A percentile compares a stretch with the other conserved stretches of the same genome.
phyloP scores from a whole-genome alignment of 306 rosid species.

The Senna tora region DNA sequence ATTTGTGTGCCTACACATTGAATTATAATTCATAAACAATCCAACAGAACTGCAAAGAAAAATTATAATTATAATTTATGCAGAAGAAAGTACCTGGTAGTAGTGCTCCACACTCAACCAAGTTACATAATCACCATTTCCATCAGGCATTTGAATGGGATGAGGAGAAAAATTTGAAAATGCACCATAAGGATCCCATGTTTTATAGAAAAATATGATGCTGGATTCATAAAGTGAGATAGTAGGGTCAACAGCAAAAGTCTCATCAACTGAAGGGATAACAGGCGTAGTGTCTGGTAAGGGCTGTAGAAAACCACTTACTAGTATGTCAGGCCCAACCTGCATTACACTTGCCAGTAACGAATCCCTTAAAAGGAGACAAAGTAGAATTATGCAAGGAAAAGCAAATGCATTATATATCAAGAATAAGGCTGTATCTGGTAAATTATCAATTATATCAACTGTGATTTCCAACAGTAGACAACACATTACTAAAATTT shows the following conservation, averaged over 20 bases:
- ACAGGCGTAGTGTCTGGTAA: constrained; percentile 71
- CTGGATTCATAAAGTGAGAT: constrained; percentile 75
- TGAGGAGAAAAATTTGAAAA: constrained; percentile 95
- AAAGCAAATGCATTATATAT: constrained; percentile 27
- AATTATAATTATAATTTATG: constrained; percentile 20
- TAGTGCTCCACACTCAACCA: constrained; percentile 93
- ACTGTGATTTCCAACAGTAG: constrained; percentile 24
- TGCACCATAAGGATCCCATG: constrained; percentile 93
- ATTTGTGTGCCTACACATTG: constrained; percentile 70
- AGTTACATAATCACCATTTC: constrained; percentile 61
- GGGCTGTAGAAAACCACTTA: constrained; percentile 91
- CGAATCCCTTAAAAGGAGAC: constrained; percentile 12
- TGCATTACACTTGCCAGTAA: constrained; percentile 45
- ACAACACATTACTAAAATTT: background rate
- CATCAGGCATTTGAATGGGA: constrained; percentile 70
- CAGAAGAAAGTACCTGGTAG: constrained; percentile 73
- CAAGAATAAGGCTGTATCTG: constrained; percentile 15
- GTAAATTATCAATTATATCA: constrained; percentile 12
- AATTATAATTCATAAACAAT: constrained; percentile 17
- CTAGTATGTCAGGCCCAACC: constrained; percentile 93
- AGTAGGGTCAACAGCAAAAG: constrained; percentile 77
- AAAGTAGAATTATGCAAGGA: constrained; percentile 8
- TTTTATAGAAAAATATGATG: constrained; percentile 78
- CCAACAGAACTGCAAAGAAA: constrained; percentile 8
- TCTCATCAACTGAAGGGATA: constrained; percentile 83